Evolutionary conservation across 1,284 basidiomycete genomes (phyloP).

Genomic region (Mycena sp.): DNA sequence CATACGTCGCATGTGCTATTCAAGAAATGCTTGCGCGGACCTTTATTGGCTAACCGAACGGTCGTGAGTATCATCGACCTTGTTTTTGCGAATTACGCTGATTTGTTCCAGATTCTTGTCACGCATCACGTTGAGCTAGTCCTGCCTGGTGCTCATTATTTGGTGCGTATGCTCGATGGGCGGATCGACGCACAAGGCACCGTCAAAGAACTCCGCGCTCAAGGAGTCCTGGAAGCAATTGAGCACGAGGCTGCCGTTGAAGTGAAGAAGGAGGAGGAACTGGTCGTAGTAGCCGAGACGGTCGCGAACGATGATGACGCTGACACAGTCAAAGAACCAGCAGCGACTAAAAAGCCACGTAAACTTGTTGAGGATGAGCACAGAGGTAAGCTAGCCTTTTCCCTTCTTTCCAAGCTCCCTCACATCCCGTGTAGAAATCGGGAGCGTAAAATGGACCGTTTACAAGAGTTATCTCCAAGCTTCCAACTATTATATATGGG

Average conservation of each 20-base stretch:
- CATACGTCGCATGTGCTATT: slow-evolving; percentile 78
- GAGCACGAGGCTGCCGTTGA: slow-evolving; percentile 54
- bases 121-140: slow-evolving; percentile 14
- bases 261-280: slow-evolving; percentile 40
- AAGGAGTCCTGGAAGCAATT: slow-evolving; percentile 68
- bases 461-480: slow-evolving; percentile 83
- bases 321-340: slow-evolving; percentile 29
- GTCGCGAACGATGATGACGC: background rate
- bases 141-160: slow-evolving; percentile 2
- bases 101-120: background rate
- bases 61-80: slow-evolving; percentile 6
- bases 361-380: slow-evolving; percentile 78
- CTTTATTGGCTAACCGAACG: slow-evolving; percentile 25
- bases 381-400: slow-evolving; percentile 45
- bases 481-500: slow-evolving; percentile 74
- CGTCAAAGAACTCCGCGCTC: slow-evolving; percentile 7
- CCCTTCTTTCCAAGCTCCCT: too few species aligned
- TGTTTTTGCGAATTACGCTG: too few species aligned
- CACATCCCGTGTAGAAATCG: slow-evolving; percentile 38
- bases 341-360: slow-evolving; percentile 66
- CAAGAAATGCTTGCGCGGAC: slow-evolving; percentile 37
- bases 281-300: background rate
- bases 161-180: slow-evolving; percentile 12
- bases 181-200: slow-evolving; percentile 11
- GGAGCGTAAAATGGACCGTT: slow-evolving; percentile 81